phyloP scores from a whole-genome alignment of 768 basidiomycete species.

The Kwoniella shandongensis region DNA sequence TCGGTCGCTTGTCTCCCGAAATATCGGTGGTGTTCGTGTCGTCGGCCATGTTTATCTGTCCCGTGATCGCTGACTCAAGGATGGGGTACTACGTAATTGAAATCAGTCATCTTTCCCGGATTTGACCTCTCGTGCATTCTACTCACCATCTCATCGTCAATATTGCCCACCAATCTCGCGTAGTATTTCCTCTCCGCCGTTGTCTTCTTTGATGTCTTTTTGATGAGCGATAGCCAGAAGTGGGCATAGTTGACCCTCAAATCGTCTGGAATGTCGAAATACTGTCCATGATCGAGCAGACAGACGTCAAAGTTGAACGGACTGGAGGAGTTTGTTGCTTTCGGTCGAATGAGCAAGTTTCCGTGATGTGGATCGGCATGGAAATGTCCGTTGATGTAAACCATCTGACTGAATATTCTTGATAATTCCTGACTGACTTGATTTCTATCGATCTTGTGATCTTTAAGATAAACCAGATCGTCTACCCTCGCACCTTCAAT shows the following conservation, averaged over 20 bases:
- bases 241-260: slow-evolving; percentile 71
- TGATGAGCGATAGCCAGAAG: slow-evolving; percentile 82
- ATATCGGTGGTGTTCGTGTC: slow-evolving; percentile 9
- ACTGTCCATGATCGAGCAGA: slow-evolving; percentile 77
- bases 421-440: slow-evolving; percentile 87
- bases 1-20: slow-evolving; percentile 9
- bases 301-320: slow-evolving; percentile 96
- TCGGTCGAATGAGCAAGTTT: slow-evolving; percentile 84
- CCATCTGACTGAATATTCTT: slow-evolving; percentile 90
- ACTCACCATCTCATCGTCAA: slow-evolving; percentile 77
- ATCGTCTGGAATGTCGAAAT: slow-evolving; percentile 81
- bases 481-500: slow-evolving; percentile 80
- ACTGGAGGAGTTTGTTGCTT: slow-evolving; percentile 63
- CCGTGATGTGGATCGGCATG: slow-evolving; percentile 81
- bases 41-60: slow-evolving; percentile 64
- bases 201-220: slow-evolving; percentile 65
- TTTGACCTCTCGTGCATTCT: slow-evolving; percentile 6
- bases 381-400: slow-evolving; percentile 80
- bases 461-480: slow-evolving; percentile 76
- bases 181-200: slow-evolving; percentile 75
- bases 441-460: slow-evolving; percentile 84
- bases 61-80: slow-evolving; percentile 91
- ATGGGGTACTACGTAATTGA: slow-evolving; percentile 69
- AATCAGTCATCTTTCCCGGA: not conserved
- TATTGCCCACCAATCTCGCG: slow-evolving; percentile 86